Evolutionary conservation across 2,329 filamentous ascomycete species (phyloP).

Genomic region (Phyllosticta ampelicida): DNA sequence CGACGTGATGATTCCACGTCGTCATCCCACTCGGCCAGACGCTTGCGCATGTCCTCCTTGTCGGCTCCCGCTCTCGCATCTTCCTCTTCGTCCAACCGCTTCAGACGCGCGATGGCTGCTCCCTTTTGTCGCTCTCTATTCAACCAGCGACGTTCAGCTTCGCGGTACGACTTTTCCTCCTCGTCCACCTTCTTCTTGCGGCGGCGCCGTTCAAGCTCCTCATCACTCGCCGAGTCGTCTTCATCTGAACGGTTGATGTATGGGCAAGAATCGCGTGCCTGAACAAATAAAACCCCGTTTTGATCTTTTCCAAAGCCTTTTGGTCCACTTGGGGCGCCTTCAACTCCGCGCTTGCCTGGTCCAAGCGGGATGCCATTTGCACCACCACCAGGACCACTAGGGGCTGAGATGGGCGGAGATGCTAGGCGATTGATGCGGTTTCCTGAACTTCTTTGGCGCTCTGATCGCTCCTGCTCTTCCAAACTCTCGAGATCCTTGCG

Average conservation of each 20-base stretch:
- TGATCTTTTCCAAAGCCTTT: constrained; percentile 57
- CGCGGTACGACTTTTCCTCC: constrained; percentile 67
- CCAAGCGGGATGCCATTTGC: constrained; percentile 69
- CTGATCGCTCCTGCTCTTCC: constrained; percentile 82
- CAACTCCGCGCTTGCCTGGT: constrained; percentile 55
- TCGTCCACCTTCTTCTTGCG: constrained; percentile 63
- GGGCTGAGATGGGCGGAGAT: constrained; percentile 54
- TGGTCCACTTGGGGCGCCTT: constrained; percentile 65
- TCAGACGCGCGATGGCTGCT: constrained; percentile 76
- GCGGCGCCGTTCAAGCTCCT: constrained; percentile 67
- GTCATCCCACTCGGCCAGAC: constrained; percentile 77
- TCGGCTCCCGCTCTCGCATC: constrained; percentile 52
- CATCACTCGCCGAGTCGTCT: constrained; percentile 77
- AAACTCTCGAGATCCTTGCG: constrained; percentile 80
- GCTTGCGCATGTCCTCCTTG: constrained; percentile 57
- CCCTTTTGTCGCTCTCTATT: constrained; percentile 78
- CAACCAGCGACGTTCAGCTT: constrained; percentile 81
- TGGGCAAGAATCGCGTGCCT: constrained; percentile 42
- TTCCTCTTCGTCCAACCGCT: constrained; percentile 67
- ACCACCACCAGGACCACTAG: constrained; percentile 49
- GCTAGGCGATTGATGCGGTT: constrained; percentile 54
- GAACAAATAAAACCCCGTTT: constrained; percentile 72
- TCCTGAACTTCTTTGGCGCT: constrained; percentile 61
- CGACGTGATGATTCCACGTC: constrained; percentile 68
- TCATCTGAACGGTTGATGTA: constrained; percentile 64